Evolutionary conservation across 2,329 filamentous ascomycete genomes (phyloP), one percentile per base, ranked within the genome.

Genomic region (Myriosclerotinia duriaeana): DNA sequence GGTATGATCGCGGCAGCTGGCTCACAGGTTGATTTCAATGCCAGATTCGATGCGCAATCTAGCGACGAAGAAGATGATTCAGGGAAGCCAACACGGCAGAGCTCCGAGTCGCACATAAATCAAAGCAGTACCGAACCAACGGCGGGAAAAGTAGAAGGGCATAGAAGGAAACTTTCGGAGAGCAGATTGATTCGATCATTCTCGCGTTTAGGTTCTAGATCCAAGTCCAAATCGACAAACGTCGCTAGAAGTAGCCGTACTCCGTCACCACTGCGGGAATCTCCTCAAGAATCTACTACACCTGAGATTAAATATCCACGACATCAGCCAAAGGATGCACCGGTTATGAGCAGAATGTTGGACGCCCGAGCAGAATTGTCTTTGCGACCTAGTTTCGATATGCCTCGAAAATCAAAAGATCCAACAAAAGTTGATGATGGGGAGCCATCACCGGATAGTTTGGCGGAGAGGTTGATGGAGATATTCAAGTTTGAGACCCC

Each of bases 1-100:
- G 93, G 92, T 64, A 86, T 98, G 79, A 93, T 98, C 71, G 91
- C 93, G 8, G 92, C 92, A 20, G 92, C 92, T 48, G 92, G 93
- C 8, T 93, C 92, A 40, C 87, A 87, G 67, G 88, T 90, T 62
- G 90, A 96, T 78, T 93, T 96, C 75, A 89, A 91, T 77, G 85
- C 90, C 67, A 86, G 90, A 48, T 94, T 95, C 77, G 90, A 93
- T 74, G 89, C 80, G 60, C 83, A 90, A 71, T 93, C 90, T 52
- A 95, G 91, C 72, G 92, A 94, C 72, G 93, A 93, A 70, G 75
- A 77, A 48, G 74, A 77, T 52, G 74, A 74, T 48, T 67, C 71
- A 6, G 67, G 60, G 20, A 69, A 70, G 34, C 67, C 71, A 22
- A 67, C 72, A 20, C 60, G 66, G 7, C 68, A 68, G 48, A 67